Base-by-base conservation (phyloP, 805 yeast species). In the Saturnispora sekii region DNA sequence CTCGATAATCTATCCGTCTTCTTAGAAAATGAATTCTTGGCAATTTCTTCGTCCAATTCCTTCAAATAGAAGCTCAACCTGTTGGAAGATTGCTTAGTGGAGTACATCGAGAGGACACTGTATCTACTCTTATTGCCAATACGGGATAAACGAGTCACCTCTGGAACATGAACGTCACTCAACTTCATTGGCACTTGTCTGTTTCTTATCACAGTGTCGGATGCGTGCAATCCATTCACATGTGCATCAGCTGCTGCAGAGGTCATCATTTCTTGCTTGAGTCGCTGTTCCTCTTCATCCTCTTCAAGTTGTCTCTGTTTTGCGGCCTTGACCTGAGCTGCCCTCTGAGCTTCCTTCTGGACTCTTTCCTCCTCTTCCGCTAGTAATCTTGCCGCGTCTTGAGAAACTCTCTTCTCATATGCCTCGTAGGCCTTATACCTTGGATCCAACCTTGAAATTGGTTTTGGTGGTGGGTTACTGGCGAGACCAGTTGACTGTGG, bases 21-120 rank as follows among this genome's bases (percentile, higher is more conserved):
- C 29, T 36, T 26, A 2, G 32, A 16, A 10, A 39, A 36, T 9
- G 18, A 10, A 18, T 17, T 45, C 30, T 46, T 52, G 10, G 38
- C 47, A 39, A 53, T 49, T 48, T 52, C 52, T 16, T 47, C 49
- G 33, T 50, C 53, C 11, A 51, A 30, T 15, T 53, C 59, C 36
- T 63, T 66, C 47, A 73, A 49, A 35, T 67, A 65, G 15, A 68
- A 64, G 15, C 73, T 74, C 55, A 81, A 66, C 55, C 82, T 80
- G 34, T 72, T 73, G 51, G 73, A 80, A 0, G 86, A 79, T 38
- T 72, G 76, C 49, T 73, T 77, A 3, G 88, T 77, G 1, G 89
- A 81, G 53, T 80, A 79, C 61, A 81, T 66, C 0, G 88, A 80
- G 35, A 83, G 60, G n/a, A 83, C 83, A 30, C 86, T 79, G 44